Base-by-base conservation (phyloP, 768 basidiomycete species). In the Cystobasidium tubakii region DNA sequence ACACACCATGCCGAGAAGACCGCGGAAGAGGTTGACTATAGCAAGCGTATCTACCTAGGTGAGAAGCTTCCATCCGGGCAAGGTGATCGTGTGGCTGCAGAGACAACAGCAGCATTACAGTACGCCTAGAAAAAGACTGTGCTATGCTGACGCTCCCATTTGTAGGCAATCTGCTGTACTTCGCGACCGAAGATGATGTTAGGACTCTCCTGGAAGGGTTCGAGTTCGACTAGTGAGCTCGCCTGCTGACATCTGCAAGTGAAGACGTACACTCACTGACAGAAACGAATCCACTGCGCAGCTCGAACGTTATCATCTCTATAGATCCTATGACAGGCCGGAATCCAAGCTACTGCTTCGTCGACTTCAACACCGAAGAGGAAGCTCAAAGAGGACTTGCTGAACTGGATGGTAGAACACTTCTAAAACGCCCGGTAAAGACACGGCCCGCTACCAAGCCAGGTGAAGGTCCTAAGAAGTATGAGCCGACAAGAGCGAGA, bases 41-140 rank as follows among this genome's bases (percentile, higher is more conserved):
- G 36, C 63, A 65, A 65, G 23, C 63, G 63, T 46, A 65, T 65
- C 63, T 65, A 65, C 39, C 63, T 65, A 27, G 63, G 63, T 65
- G 34, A 60, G 57, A 60, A 60, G 36, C 27, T 36, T 27, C 23
- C 13, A 17, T 31, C 29, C 53, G 7, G 7, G 57, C 27, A 54
- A 7, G 33, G 63, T 39, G 43, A 65, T 46, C 63, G 34, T 17
- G 63, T 46, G 23, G 27, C 25, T 34, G 31, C 29, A 63, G 23
- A 31, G 36, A 21, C 33, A 17, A 9, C 39, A n/a, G n/a, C n/a
- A n/a, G n/a, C n/a, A n/a, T n/a, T n/a, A n/a, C n/a, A n/a, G n/a
- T n/a, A n/a, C n/a, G n/a, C n/a, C n/a, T n/a, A n/a, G n/a, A n/a
- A n/a, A n/a, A n/a, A n/a, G n/a, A n/a, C n/a, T n/a, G n/a, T n/a